A percentile compares a stretch with the other conserved stretches of the same genome.
These are phyloP conservation scores for Epichloe uncinata DNA, from an alignment of 2,329 filamentous ascomycete species.

Conservation along the genomic window DNA sequence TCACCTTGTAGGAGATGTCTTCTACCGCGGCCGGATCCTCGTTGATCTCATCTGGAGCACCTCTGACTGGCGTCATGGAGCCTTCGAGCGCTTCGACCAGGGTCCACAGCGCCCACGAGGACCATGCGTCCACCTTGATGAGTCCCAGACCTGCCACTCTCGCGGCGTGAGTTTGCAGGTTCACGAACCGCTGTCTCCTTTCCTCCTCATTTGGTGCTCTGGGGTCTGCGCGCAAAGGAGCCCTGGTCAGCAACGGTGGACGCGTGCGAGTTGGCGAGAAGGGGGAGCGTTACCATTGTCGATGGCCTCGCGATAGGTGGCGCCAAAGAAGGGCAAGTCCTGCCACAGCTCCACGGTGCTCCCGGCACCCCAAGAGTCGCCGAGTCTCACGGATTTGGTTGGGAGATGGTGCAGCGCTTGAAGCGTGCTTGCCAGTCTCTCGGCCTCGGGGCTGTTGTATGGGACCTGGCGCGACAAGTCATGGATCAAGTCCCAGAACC, in stretches of 20 bases:
- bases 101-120: constrained; percentile 6
- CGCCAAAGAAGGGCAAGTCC: constrained; percentile 3
- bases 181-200: constrained; percentile 3
- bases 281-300: neutral
- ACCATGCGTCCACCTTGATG: constrained; percentile 2
- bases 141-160: constrained; percentile 4
- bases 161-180: constrained; percentile 6
- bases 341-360: constrained; percentile 4
- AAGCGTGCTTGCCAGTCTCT: constrained; percentile 5
- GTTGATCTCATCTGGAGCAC: constrained; percentile 7
- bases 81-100: constrained; percentile 9
- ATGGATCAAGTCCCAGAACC: constrained; percentile 14
- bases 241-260: neutral
- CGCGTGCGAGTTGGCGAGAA: neutral
- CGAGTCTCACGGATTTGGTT: neutral
- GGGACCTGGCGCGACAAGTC: constrained; percentile 11
- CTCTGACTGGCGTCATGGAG: constrained; percentile 6
- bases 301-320: constrained; percentile 4
- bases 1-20: constrained; percentile 4
- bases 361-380: neutral
- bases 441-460: constrained; percentile 8
- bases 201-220: neutral
- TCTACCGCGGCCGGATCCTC: constrained; percentile 4
- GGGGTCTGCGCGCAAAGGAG: neutral
- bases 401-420: constrained; percentile 5